Evolutionary conservation across 345 rosid genomes (phyloP).

Genomic region (Brassica napus): DNA sequence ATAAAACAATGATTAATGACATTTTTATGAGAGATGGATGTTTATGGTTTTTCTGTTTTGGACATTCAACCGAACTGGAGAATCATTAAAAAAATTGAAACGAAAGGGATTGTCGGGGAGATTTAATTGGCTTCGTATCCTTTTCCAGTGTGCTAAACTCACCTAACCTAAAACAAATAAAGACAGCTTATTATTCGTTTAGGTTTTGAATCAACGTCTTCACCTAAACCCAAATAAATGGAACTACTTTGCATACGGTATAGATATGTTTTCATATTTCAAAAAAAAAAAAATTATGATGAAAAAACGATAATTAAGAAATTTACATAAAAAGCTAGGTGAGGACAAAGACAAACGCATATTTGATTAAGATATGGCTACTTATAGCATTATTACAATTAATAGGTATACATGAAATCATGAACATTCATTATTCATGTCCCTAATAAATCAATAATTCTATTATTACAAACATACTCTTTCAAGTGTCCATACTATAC

Average conservation of each 20-base stretch:
- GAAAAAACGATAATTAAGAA: background rate
- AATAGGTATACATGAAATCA: slow-evolving; percentile 34
- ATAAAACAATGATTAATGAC: slow-evolving; percentile 26
- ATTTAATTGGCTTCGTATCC: slow-evolving; percentile 39
- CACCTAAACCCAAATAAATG: slow-evolving; percentile 28
- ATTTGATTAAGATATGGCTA: slow-evolving; percentile 39
- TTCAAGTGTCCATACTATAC: slow-evolving; percentile 39
- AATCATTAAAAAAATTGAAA: slow-evolving; percentile 1
- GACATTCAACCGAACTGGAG: slow-evolving; percentile 21
- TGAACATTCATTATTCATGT: slow-evolving; percentile 34
- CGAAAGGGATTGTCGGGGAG: slow-evolving; percentile 43
- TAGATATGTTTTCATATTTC: background rate
- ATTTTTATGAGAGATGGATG: slow-evolving; percentile 4
- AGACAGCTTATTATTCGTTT: slow-evolving; percentile 22
- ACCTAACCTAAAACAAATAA: slow-evolving; percentile 38
- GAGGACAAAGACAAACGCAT: slow-evolving; percentile 35
- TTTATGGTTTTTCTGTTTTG: background rate
- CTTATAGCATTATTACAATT: slow-evolving; percentile 28
- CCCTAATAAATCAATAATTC: slow-evolving; percentile 28
- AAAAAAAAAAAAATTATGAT: too few species aligned
- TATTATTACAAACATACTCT: background rate
- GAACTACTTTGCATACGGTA: slow-evolving; percentile 8
- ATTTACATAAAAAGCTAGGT: background rate
- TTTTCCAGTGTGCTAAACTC: slow-evolving; percentile 30
- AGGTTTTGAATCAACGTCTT: slow-evolving; percentile 29